phyloP scores from a whole-genome alignment of 139 green algal species.

The Chlamydomonas applanata region DNA sequence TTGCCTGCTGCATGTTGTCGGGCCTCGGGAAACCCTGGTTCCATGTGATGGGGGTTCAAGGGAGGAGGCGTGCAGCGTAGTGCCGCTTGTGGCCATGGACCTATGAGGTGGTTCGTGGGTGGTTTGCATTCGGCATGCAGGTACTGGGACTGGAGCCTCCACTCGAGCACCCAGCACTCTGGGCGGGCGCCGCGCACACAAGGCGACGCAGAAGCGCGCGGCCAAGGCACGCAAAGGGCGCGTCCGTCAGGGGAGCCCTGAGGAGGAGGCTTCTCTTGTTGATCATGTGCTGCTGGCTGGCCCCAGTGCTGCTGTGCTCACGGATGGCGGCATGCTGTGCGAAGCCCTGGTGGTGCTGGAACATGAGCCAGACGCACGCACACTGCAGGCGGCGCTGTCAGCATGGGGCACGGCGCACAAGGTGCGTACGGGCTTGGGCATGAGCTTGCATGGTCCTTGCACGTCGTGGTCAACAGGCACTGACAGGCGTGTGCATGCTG shows the following conservation, averaged over 20 bases:
- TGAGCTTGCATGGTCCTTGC: too few species aligned
- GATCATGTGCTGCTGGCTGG: constrained; percentile 28
- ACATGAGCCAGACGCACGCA: constrained; percentile 62
- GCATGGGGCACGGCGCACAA: constrained; percentile 33
- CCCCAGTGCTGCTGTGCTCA: constrained; percentile 14
- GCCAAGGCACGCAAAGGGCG: constrained; percentile 27
- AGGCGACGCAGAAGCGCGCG: constrained; percentile 19
- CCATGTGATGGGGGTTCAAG: too few species aligned
- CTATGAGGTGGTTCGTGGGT: too few species aligned
- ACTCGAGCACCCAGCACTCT: constrained; percentile 34
- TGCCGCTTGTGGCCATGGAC: too few species aligned
- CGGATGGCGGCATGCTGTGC: constrained; percentile 59
- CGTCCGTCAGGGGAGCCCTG: constrained; percentile 42
- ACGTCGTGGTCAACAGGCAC: too few species aligned
- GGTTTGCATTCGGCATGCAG: neutral
- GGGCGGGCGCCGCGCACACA: constrained; percentile 31
- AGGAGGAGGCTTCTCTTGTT: constrained; percentile 73
- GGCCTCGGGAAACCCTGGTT: too few species aligned
- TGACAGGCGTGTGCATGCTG: neutral
- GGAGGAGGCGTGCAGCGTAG: too few species aligned
- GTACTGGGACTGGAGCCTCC: neutral
- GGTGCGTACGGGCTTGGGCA: constrained; percentile 2
- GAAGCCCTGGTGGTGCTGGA: constrained; percentile 81
- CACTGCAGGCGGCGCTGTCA: constrained; percentile 66
- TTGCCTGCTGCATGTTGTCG: too few species aligned